These are phyloP conservation scores for Cotoneaster glaucophyllus DNA, from an alignment of 306 rosid species.

Conservation along the genomic window DNA sequence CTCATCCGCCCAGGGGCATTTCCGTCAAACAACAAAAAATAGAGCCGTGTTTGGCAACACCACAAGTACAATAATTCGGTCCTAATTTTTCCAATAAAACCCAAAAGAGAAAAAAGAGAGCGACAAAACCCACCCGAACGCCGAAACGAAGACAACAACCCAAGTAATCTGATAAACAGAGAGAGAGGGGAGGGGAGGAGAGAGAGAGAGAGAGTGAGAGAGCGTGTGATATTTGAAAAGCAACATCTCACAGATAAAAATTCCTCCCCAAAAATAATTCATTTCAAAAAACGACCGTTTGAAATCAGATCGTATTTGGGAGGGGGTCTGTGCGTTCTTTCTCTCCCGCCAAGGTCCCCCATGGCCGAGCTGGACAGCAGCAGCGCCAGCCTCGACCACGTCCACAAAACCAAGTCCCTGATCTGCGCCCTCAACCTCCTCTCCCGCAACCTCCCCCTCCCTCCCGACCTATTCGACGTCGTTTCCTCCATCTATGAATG, in stretches of 20 bases:
- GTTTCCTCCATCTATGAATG: slow-evolving; percentile 61
- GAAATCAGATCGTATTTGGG: not conserved
- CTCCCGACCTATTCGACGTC: slow-evolving; percentile 62
- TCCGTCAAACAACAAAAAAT: not conserved
- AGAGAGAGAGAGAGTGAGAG: not conserved
- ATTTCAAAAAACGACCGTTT: slow-evolving; percentile 36
- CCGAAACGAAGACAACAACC: slow-evolving; percentile 22
- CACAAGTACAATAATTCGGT: not conserved
- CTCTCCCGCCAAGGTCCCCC: slow-evolving; percentile 69
- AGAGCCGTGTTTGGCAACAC: slow-evolving; percentile 31
- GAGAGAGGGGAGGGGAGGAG: slow-evolving; percentile 17
- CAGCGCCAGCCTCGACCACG: slow-evolving; percentile 24
- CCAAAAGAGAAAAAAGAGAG: slow-evolving; percentile 10
- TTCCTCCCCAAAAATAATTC: not conserved
- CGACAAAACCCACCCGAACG: slow-evolving; percentile 18
- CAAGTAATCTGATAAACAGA: slow-evolving; percentile 13
- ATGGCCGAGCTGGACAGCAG: slow-evolving; percentile 54
- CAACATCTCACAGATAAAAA: slow-evolving; percentile 16
- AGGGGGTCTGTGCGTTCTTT: slow-evolving; percentile 24
- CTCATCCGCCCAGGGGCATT: not conserved
- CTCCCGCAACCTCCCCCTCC: slow-evolving; percentile 89
- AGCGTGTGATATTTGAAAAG: slow-evolving; percentile 7
- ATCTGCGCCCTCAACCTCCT: slow-evolving; percentile 82
- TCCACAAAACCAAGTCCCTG: slow-evolving; percentile 57
- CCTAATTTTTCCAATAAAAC: not conserved